Conservation (phyloP, 2,329 filamentous ascomycete species). For the Furcasterigmium furcatum region DNA sequence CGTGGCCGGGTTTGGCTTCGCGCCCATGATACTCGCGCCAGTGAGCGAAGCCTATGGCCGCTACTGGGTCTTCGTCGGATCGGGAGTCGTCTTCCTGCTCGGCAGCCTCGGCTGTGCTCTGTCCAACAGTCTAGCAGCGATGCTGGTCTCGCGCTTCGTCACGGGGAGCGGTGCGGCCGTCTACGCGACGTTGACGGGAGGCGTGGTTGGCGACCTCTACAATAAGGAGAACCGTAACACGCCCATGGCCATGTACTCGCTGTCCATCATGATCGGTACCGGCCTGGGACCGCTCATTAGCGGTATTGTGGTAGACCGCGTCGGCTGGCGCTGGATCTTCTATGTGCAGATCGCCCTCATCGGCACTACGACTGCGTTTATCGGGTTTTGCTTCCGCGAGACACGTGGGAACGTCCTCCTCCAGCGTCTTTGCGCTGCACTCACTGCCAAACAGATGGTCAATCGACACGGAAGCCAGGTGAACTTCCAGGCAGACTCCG, state of each 20-base stretch:
- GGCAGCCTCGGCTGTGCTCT: slow-evolving; percentile 53
- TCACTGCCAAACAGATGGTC: slow-evolving; percentile 41
- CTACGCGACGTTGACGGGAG: slow-evolving; percentile 47
- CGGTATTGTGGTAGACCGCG: slow-evolving; percentile 55
- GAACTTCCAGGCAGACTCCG: slow-evolving; percentile 3
- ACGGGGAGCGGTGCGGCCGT: slow-evolving; percentile 58
- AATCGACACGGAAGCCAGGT: neutral
- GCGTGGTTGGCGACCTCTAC: slow-evolving; percentile 66
- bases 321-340: slow-evolving; percentile 65
- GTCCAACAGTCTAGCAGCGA: slow-evolving; percentile 55
- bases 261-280: slow-evolving; percentile 58
- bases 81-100: slow-evolving; percentile 28
- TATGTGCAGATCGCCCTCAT: slow-evolving; percentile 62
- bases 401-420: slow-evolving; percentile 66
- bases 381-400: slow-evolving; percentile 61
- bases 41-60: slow-evolving; percentile 58
- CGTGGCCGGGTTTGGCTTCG: slow-evolving; percentile 60
- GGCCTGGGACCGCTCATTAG: slow-evolving; percentile 59
- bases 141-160: slow-evolving; percentile 61
- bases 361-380: slow-evolving; percentile 48
- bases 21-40: slow-evolving; percentile 66
- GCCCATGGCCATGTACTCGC: slow-evolving; percentile 66
- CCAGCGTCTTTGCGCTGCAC: slow-evolving; percentile 50
- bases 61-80: slow-evolving; percentile 24
- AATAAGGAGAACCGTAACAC: slow-evolving; percentile 61